A percentile compares a stretch with the other conserved stretches of the same genome.
These are phyloP conservation scores for Capsicum baccatum DNA, from an alignment of 257 asterid genomes.

Conservation along the genomic window DNA sequence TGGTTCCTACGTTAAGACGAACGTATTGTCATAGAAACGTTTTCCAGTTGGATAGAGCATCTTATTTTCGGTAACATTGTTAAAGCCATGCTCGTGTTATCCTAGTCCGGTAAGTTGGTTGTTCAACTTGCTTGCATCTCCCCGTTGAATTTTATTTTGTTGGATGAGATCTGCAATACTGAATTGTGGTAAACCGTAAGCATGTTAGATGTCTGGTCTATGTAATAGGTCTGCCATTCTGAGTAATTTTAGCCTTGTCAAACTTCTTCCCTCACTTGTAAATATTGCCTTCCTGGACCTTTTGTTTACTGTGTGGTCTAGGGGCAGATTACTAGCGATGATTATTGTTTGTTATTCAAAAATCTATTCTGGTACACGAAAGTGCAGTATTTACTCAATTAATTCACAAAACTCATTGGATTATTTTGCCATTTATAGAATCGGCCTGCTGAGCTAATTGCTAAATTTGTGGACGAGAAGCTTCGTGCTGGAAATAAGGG, in stretches of 20 bases:
- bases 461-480: slow-evolving; percentile 95
- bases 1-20: not conserved
- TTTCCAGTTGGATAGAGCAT: not conserved
- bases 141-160: not conserved
- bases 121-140: slow-evolving; percentile 10
- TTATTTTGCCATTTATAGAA: slow-evolving; percentile 52
- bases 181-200: not conserved
- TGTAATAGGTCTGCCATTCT: not conserved
- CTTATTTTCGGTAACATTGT: not conserved
- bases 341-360: slow-evolving; percentile 2
- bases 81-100: not conserved
- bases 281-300: slow-evolving; percentile 17
- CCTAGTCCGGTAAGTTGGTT: slow-evolving; percentile 9
- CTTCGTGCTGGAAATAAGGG: slow-evolving; percentile 99
- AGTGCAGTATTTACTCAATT: not conserved
- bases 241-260: not conserved
- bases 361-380: not conserved
- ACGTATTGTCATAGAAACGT: not conserved
- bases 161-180: not conserved
- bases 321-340: not conserved
- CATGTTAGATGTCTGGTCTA: not conserved
- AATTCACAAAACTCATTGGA: not conserved
- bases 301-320: not conserved
- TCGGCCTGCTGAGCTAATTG: slow-evolving; percentile 97
- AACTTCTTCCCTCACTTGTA: not conserved